Base-by-base conservation (phyloP, 1,139 yeast genomes). In the Yamadazyma friedrichii region DNA sequence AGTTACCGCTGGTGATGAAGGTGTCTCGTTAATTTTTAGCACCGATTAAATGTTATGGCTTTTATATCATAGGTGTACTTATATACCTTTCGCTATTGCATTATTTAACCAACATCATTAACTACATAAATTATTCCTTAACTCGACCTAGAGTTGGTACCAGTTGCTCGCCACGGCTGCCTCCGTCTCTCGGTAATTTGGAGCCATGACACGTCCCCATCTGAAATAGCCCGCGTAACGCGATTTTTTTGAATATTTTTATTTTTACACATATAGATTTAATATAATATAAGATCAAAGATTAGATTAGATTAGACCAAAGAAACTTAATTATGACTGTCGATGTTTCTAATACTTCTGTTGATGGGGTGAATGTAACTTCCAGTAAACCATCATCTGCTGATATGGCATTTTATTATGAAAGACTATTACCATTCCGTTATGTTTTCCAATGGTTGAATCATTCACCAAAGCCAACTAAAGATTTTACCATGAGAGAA, bases 1-100 rank as follows among this genome's bases (percentile, higher is more conserved):
- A 38, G 76, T 89, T 32, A 88, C 97, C 22, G 98, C 97, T n/a
- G 98, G 98, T 47, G 98, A 93, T 61, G 98, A 93, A 61, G 96
- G 96, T 50, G 97, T 93, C 28, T 81, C 95, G 6, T 70, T 93
- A 51, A 78, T 93, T 6, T 91, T 82, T 15, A 36, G 26, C 15
- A 15, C 15, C 9, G 35, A 31, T 20, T 20, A 20, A n/a, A 20
- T 20, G 5, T 20, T 6, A 6, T 20, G 24, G 8, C 8, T 20
- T 20, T 20, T 20, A 20, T 20, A 20, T 20, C 8, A 20, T 20
- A 6, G 24, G 24, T 20, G 24, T 20, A n/a, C 8, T 20, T 8
- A 20, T 20, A 20, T 5, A 20, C 24, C 24, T 5, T 20, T 20
- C 24, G 8, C 5, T 20, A 6, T 20, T 20, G 24, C 24, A 20